Conservation (phyloP, 108 stramenopile genomes). For the Pseudonitzschia pungens region DNA sequence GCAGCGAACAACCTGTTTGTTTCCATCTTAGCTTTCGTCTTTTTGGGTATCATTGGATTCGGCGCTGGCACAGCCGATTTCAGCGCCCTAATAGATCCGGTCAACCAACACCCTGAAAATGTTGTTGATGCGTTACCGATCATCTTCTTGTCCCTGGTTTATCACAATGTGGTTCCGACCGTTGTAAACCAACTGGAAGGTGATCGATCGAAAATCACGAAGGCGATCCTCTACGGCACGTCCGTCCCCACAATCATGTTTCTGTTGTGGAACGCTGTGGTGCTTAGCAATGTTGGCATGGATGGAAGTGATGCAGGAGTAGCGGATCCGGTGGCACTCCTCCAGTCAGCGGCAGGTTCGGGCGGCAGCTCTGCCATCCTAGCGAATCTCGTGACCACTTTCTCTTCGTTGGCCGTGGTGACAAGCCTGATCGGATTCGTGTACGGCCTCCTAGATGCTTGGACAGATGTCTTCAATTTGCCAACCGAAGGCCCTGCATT, state of each 20-base stretch:
- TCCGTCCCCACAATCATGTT: conserved; percentile 80
- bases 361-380: conserved; percentile 27
- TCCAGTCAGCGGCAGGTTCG: conserved; percentile 18
- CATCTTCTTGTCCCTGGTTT: conserved; percentile 77
- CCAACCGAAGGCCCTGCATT: conserved; percentile 42
- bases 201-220: conserved; percentile 73
- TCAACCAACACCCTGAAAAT: conserved; percentile 67
- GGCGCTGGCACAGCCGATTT: conserved; percentile 64
- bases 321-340: conserved; percentile 44
- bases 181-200: conserved; percentile 80
- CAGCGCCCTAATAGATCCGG: conserved; percentile 35
- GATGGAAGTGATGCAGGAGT: conserved; percentile 17
- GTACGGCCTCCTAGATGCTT: conserved; percentile 71
- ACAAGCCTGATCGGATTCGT: conserved; percentile 76
- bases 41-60: conserved; percentile 53
- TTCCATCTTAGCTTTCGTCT: conserved; percentile 49
- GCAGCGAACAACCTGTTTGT: conserved; percentile 64
- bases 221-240: conserved; percentile 71
- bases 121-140: conserved; percentile 77
- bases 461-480: conserved; percentile 56
- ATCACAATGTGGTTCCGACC: conserved; percentile 87
- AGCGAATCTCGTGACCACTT: conserved; percentile 41
- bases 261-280: conserved; percentile 81
- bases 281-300: conserved; percentile 60
- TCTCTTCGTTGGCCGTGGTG: conserved; percentile 61